phyloP scores from a whole-genome alignment of 129 eudicot species.

The Artemisia annua region DNA sequence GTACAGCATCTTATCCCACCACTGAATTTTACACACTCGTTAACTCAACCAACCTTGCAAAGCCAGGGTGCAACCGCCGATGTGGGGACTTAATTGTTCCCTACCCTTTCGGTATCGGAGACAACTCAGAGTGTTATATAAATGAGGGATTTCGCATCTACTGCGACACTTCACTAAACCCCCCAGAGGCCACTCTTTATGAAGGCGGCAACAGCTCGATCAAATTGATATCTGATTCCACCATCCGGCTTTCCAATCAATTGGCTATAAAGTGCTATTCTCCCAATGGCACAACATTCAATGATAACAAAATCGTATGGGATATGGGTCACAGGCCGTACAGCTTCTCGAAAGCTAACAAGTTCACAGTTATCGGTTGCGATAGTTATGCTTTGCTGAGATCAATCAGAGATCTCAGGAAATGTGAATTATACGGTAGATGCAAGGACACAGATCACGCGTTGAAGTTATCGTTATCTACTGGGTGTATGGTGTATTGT shows the following conservation, averaged over 20 bases:
- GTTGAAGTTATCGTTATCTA: too few relatives aligned
- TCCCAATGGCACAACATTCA: too few relatives aligned
- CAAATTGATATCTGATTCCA: conserved; percentile 25
- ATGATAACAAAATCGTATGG: too few relatives aligned
- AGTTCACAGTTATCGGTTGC: conserved; percentile 43
- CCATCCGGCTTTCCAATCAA: conserved; percentile 10
- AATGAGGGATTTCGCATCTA: conserved; percentile 15
- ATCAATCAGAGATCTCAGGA: too few relatives aligned
- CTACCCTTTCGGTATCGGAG: conserved; percentile 21
- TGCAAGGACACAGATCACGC: too few relatives aligned
- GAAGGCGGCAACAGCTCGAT: not conserved
- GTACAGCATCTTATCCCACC: not conserved
- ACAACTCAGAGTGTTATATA: conserved; percentile 29
- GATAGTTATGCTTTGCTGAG: conserved; percentile 14
- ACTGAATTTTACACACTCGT: conserved; percentile 3
- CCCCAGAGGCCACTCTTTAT: conserved; percentile 22
- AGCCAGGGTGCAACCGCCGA: conserved; percentile 22
- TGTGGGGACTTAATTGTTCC: conserved; percentile 12
- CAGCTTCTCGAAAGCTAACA: conserved; percentile 26
- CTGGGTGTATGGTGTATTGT: too few relatives aligned
- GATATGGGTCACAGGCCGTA: too few relatives aligned
- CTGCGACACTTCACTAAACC: conserved; percentile 37
- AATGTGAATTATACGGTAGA: too few relatives aligned
- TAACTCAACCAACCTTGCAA: conserved; percentile 7
- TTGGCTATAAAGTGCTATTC: too few relatives aligned